Evolutionary conservation across 805 yeast species (phyloP).

Genomic region (Candida manassasensis): DNA sequence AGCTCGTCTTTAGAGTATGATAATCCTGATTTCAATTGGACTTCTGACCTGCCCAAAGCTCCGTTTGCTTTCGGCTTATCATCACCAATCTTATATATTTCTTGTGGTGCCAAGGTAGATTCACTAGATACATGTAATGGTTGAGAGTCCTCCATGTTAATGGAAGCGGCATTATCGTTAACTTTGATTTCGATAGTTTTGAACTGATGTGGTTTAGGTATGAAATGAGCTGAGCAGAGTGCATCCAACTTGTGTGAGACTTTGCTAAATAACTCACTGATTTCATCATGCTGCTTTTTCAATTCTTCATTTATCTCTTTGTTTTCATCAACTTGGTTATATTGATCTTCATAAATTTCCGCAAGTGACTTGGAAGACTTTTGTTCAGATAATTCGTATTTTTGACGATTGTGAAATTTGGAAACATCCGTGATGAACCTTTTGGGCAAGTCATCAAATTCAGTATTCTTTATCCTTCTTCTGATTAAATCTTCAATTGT

Average conservation of each 20-base stretch:
- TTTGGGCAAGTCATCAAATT: slow-evolving; percentile 82
- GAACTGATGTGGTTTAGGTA: slow-evolving; percentile 79
- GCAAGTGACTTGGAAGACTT: slow-evolving; percentile 88
- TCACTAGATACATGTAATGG: slow-evolving; percentile 77
- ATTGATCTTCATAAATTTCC: slow-evolving; percentile 86
- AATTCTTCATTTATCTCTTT: slow-evolving; percentile 58
- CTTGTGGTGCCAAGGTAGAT: slow-evolving; percentile 89
- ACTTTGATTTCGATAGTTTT: slow-evolving; percentile 77
- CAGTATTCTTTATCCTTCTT: slow-evolving; percentile 66
- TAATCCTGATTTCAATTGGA: slow-evolving; percentile 69
- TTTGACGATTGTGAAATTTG: slow-evolving; percentile 43
- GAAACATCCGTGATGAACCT: slow-evolving; percentile 64
- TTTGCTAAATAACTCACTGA: slow-evolving; percentile 56
- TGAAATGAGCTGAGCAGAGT: slow-evolving; percentile 87
- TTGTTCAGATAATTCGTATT: slow-evolving; percentile 71
- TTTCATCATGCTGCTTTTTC: slow-evolving; percentile 72
- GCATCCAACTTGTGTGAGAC: slow-evolving; percentile 77
- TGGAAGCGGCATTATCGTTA: slow-evolving; percentile 57
- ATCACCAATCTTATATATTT: slow-evolving; percentile 61
- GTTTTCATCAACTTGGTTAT: slow-evolving; percentile 41
- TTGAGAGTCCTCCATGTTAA: slow-evolving; percentile 94
- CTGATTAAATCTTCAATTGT: slow-evolving; percentile 83
- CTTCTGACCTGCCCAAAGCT: slow-evolving; percentile 43
- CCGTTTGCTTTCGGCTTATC: slow-evolving; percentile 27
- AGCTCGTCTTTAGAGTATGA: slow-evolving; percentile 79